Base-by-base conservation (phyloP, 2,329 filamentous ascomycete genomes). In the Berkeleyomyces basicola region DNA sequence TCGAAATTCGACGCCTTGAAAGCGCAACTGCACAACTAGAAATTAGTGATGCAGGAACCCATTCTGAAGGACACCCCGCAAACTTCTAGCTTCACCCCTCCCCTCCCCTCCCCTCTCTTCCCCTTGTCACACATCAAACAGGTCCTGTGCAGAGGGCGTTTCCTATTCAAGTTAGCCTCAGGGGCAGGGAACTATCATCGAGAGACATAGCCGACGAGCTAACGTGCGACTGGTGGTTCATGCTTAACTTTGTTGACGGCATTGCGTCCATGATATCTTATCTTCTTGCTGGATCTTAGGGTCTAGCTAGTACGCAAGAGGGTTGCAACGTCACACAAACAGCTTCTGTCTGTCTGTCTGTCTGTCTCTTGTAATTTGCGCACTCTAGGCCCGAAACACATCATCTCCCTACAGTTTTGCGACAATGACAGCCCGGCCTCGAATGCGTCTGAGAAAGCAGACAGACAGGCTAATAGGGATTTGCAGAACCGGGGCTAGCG, bases 111-210 rank as follows among this genome's bases (percentile, higher is more conserved):
- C 7, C 51, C 33, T 33, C 49, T 39, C 9, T 7, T 3, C 10
- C 33, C 51, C 51, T 4, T 55, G 51, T 37, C 31, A 39, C n/a
- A 37, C 33, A 55, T 55, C 51, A 55, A 55, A 55, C 51, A 55
- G 11, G 33, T 55, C 33, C 51, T n/a, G 51, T 55, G 51, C 51
- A 39, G 16, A 39, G 33, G 39, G 51, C 5, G 33, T 61, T 61
- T 61, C 60, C 60, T 61, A 36, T 55, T 49, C 7, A 16, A 43
- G 60, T 61, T 57, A 61, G 60, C 11, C 42, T 53, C 60, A 61
- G 60, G 60, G 59, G 60, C 31, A 42, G 16, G 33, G 39, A 57
- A 43, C 10, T 4, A 7, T 7, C 33, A 37, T 7, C 36, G 3
- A 39, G n/a, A 37, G 36, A 55, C n/a, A 55, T 7, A 46, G 43